These are phyloP conservation scores for Hypomontagnella submonticulosa DNA, from an alignment of 495 filamentous ascomycete species.

Conservation along the genomic window DNA sequence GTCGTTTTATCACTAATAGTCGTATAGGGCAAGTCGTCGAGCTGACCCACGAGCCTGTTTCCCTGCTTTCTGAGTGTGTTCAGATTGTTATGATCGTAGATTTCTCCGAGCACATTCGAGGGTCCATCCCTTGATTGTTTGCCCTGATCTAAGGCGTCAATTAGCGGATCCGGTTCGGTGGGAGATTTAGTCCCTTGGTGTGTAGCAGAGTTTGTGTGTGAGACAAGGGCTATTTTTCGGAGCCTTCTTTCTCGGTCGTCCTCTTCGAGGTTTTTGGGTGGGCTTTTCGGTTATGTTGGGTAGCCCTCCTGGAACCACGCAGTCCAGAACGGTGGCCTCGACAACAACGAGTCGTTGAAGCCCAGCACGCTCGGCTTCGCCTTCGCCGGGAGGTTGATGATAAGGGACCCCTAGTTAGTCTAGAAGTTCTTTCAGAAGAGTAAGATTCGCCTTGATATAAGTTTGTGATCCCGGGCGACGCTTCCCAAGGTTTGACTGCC, in stretches of 20 bases:
- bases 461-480: constrained; percentile 28
- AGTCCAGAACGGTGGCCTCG: constrained; percentile 38
- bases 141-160: neutral
- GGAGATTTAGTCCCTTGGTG: neutral
- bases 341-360: constrained; percentile 43
- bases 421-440: constrained; percentile 41
- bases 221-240: neutral
- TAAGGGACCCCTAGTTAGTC: constrained; percentile 41
- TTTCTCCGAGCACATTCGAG: neutral
- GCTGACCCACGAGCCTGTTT: neutral
- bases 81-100: neutral
- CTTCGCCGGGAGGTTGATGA: constrained; percentile 46
- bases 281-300: constrained; percentile 10
- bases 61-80: neutral
- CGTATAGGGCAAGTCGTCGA: neutral
- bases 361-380: constrained; percentile 47
- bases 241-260: constrained; percentile 4
- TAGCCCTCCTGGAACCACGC: constrained; percentile 26
- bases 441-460: constrained; percentile 33
- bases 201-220: neutral
- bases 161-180: too few relatives aligned
- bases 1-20: neutral
- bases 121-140: neutral
- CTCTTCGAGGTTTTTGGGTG: neutral
- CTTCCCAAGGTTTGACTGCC: constrained; percentile 23